Evolutionary conservation across 306 rosid genomes (phyloP).

Genomic region (Corylus americana): DNA sequence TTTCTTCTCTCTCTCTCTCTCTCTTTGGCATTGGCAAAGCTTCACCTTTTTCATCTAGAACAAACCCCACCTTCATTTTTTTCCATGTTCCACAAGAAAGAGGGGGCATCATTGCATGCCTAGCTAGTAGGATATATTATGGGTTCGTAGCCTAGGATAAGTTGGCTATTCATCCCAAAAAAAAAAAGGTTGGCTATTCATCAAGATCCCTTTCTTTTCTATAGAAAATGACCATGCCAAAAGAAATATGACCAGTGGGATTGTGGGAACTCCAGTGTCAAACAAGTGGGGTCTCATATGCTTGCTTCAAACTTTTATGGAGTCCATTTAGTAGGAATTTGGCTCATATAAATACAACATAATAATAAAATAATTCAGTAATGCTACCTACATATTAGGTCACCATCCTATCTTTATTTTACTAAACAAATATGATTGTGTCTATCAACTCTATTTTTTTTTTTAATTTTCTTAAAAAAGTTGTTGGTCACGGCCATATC

Average conservation of each 20-base stretch:
- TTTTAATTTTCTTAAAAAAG: no score
- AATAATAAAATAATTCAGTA: no score
- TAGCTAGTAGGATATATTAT: conserved; percentile 44
- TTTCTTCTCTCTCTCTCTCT: background rate
- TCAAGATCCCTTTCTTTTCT: conserved; percentile 48
- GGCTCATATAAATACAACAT: no score
- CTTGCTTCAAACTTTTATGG: no score
- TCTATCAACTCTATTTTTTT: no score
- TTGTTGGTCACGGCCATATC: no score
- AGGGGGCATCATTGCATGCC: conserved; percentile 35
- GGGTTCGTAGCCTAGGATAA: conserved; percentile 26
- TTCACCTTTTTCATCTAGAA: conserved; percentile 40
- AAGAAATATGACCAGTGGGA: background rate
- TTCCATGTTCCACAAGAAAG: conserved; percentile 29
- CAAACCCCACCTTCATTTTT: conserved; percentile 39
- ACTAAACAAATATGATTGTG: no score
- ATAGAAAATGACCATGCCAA: background rate
- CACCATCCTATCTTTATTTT: no score
- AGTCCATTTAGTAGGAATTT: no score
- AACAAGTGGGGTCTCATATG: no score
- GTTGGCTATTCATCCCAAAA: background rate
- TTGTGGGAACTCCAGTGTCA: no score
- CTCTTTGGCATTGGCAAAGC: conserved; percentile 17
- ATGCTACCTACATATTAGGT: no score
- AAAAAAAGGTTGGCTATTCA: background rate